Evolutionary conservation across 345 rosid genomes (phyloP), one percentile per base, ranked within the genome.

Genomic region (Dipteronia dyeriana): DNA sequence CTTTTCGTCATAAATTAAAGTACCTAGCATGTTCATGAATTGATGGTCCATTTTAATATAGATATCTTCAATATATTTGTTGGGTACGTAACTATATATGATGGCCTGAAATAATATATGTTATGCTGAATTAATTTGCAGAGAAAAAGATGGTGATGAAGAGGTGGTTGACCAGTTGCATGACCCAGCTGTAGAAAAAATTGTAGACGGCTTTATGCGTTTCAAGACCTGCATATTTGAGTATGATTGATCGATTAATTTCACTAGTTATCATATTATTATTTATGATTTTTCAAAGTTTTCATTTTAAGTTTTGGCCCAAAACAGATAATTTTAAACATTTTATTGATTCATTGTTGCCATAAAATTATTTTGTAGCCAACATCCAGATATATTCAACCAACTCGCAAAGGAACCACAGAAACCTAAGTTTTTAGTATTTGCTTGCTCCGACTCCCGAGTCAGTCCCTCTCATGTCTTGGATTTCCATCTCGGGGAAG

Each of bases 391-490:
- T 19, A 1, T 3, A 3, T 79, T 61, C 34, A 6, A 9, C 0
- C 16, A 14, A 43, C 76, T 79, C 5, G 70, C 79, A 56, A 1
- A 19, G 25, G 69, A 26, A 3, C n/a, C n/a, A n/a, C 85, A 82
- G 59, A 17, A 67, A 1, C 85, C 85, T 25, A 79, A 68, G 76
- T 74, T 70, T 57, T 60, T 82, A 59, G 82, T 82, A 38, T 82
- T 82, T 66, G 88, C 87, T 0, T 86, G 89, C 85, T 86, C 86
- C 11, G 91, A 88, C 79, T 86, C 91, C 11, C 82, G 90, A 31
- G 88, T 86, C 49, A 79, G 90, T 74, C 91, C 91, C 60, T 83
- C 88, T 4, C 81, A 83, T 78, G 79, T 88, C 53, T 85, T 86
- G 12, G 41, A 82, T 84, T 85, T 88, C 23, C 86, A 85, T 17